Base-by-base conservation (phyloP, 805 yeast genomes). In the Cyberlindnera nakhonratchasimensis region DNA sequence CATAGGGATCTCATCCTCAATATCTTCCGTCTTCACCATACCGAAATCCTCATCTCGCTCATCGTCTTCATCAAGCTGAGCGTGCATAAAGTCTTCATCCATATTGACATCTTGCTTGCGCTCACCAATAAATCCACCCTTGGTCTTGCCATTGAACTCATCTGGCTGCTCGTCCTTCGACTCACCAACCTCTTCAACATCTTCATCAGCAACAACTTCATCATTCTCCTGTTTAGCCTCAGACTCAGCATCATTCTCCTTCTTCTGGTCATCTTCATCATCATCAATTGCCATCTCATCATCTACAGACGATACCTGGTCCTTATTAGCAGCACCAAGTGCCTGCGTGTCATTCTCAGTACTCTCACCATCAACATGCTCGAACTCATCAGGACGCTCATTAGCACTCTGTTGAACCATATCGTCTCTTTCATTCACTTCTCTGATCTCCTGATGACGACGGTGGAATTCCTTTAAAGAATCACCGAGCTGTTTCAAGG, bases 381-480 rank as follows among this genome's bases (percentile, higher is more conserved):
- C 87, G 61, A 88, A 85, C 54, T 88, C 95, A 57, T 88, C 96
- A 0, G 95, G 90, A 38, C 80, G 74, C 47, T 79, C 82, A 45
- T 76, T 80, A 11, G 81, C 79, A 19, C 69, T 65, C 40, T 76
- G 73, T 11, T 80, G 80, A 20, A 59, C 46, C 5, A 57, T 62
- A 30, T 78, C 79, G 39, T 75, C 77, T 20, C 65, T 65, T 25
- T 68, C 65, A 3, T 74, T 64, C 9, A 86, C 78, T 50, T 86
- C 90, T 51, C 81, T 72, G 47, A 93, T 91, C 53, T 89, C 96
- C 61, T 86, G 88, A 49, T 85, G 80, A 54, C 96, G 83, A 59
- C 87, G 84, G 59, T 91, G 95, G 66, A 85, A 91, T 58, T 90
- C 96, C 54, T 91, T 86, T 66, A 90, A 61, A 1, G 96, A 78